Base-by-base conservation (phyloP, 306 rosid species). In the Lathyrus oleraceus region DNA sequence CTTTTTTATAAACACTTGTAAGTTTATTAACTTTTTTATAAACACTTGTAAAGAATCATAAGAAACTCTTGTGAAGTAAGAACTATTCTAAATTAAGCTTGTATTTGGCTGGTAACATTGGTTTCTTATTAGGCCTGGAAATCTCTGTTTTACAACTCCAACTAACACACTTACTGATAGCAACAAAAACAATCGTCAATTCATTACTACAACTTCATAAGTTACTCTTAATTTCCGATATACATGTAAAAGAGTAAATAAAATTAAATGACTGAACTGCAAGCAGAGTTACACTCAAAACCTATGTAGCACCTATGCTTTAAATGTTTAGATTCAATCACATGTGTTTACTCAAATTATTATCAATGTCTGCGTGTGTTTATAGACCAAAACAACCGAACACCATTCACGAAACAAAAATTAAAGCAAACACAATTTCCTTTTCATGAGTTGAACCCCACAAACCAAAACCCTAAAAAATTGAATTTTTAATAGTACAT, bases 351-450 rank as follows among this genome's bases (percentile, higher is more conserved):
- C 25, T 48, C 23, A 49, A 49, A 17, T 51, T 16, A 48, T 48
- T 48, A 48, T 48, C 12, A 2, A 5, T 48, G 23, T 16, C 23
- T n/a, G 6, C 1, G 2, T 45, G 16, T 45, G 20, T 12, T 45
- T 3, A 45, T n/a, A 15, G 4, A 35, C 5, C 60, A 54, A 54
- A 62, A 21, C 20, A 28, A 69, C 25, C 5, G 39, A 69, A 39
- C 21, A 70, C 10, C 19, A 54, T 9, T 3, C 8, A 47, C 16
- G 2, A 9, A 6, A 51, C 3, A 28, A 4, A 14, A 27, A 51
- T 6, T 8, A 4, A 66, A 48, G 0, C 15, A 66, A 66, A 47
- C 17, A 43, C 70, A 62, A 73, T 40, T 52, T 14, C 44, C 71
- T 8, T 45, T 1, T 10, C 28, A 28, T 5, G 14, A 8, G 7